These are phyloP conservation scores for Aureobasidium uvarum DNA, from an alignment of 2,329 filamentous ascomycete genomes.

Conservation along the genomic window DNA sequence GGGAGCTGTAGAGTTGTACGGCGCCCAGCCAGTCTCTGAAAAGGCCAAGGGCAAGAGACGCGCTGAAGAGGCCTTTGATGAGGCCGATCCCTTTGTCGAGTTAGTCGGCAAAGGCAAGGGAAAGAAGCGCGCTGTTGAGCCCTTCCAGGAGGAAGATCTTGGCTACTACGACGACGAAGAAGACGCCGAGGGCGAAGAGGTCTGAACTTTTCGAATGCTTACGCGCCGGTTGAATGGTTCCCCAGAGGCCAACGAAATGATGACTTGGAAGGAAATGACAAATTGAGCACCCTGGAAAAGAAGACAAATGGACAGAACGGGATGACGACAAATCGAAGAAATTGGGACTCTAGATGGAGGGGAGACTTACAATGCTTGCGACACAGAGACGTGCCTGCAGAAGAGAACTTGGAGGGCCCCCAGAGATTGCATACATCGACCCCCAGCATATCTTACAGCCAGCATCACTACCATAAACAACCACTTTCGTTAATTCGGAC, in stretches of 20 bases:
- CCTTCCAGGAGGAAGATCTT: not conserved
- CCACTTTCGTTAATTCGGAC: not conserved
- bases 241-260: not conserved
- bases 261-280: not conserved
- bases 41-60: conserved; percentile 19
- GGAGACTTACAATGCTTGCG: conserved; percentile 1
- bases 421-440: not conserved
- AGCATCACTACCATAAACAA: not conserved
- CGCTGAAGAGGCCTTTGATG: not conserved
- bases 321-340: not conserved
- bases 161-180: not conserved
- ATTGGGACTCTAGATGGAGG: not conserved
- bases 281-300: not conserved
- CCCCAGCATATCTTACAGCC: not conserved
- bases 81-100: not conserved
- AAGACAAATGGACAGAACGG: not conserved
- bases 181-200: conserved; percentile 2
- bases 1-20: no score
- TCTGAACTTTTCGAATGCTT: not conserved
- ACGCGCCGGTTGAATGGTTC: not conserved
- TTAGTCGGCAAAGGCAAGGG: conserved; percentile 18
- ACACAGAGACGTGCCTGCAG: not conserved
- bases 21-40: not conserved
- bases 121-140: not conserved
- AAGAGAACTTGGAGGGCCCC: not conserved